phyloP scores from a whole-genome alignment of 2,329 filamentous ascomycete species.

The Epichloe gansuensis region DNA sequence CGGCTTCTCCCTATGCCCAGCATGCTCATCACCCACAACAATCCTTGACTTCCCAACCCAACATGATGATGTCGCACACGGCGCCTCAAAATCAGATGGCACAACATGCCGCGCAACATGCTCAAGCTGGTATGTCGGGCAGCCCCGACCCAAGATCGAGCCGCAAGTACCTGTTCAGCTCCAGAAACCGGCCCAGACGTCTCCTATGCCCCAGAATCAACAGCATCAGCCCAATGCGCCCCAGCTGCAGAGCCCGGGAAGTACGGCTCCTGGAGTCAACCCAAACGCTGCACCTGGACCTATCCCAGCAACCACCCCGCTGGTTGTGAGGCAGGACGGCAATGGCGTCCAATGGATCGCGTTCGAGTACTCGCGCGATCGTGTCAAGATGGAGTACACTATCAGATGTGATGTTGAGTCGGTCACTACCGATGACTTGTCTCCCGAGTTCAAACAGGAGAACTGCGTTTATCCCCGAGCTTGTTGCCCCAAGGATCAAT shows the following conservation, averaged over 20 bases:
- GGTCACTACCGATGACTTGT: slow-evolving; percentile 77
- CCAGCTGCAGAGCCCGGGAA: slow-evolving; percentile 27
- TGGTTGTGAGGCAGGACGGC: slow-evolving; percentile 87
- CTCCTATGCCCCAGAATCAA: slow-evolving; percentile 28
- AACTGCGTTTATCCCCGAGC: slow-evolving; percentile 97
- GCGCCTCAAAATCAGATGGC: slow-evolving; percentile 45
- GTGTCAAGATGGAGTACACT: slow-evolving; percentile 99
- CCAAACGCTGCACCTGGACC: slow-evolving; percentile 89
- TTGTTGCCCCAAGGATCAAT: slow-evolving; percentile 89
- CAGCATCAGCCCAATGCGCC: slow-evolving; percentile 26
- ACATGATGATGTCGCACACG: slow-evolving; percentile 54
- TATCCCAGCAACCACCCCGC: slow-evolving; percentile 88
- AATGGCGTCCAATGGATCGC: slow-evolving; percentile 99
- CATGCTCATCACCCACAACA: slow-evolving; percentile 33
- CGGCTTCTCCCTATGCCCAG: slow-evolving; percentile 48
- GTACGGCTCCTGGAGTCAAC: slow-evolving; percentile 47
- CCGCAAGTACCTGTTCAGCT: slow-evolving; percentile 49
- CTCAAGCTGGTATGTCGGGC: slow-evolving; percentile 42
- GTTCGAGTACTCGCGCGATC: slow-evolving; percentile 92
- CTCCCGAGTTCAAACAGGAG: slow-evolving; percentile 86
- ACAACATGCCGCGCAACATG: slow-evolving; percentile 45
- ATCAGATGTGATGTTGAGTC: slow-evolving; percentile 97
- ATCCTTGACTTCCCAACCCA: slow-evolving; percentile 51
- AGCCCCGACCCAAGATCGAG: slow-evolving; percentile 53
- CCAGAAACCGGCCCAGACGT: slow-evolving; percentile 37